These are phyloP conservation scores for Blastobotrys serpentis DNA, from an alignment of 1,139 yeast genomes.

Conservation along the genomic window DNA sequence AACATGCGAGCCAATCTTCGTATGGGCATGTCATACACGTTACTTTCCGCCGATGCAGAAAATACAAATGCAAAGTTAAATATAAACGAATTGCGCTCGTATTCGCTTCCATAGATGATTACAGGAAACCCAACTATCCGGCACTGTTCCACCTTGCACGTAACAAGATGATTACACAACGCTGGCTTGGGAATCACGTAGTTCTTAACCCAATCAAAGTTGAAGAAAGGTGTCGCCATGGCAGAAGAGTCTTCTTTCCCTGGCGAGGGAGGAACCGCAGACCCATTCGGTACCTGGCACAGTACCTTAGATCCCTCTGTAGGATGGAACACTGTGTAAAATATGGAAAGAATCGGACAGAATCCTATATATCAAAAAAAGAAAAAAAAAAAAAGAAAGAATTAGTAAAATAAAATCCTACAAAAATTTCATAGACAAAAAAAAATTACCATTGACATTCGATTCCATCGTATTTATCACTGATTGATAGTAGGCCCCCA, in stretches of 20 bases:
- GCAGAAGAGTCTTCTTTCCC: conserved; percentile 39
- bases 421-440: not conserved
- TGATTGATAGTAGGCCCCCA: too few species aligned
- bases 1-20: conserved; percentile 86
- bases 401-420: too few species aligned
- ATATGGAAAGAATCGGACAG: conserved; percentile 80
- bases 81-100: conserved; percentile 86
- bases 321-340: conserved; percentile 91
- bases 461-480: too few species aligned
- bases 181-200: conserved; percentile 93
- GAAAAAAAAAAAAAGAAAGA: too few species aligned
- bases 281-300: conserved; percentile 81
- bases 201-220: conserved; percentile 83
- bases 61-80: conserved; percentile 93
- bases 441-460: conserved; percentile 5
- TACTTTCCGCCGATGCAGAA: conserved; percentile 74
- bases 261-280: conserved; percentile 42
- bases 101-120: conserved; percentile 66
- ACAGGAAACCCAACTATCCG: conserved; percentile 91
- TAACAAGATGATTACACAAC: conserved; percentile 75
- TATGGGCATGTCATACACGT: conserved; percentile 84
- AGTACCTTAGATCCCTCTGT: conserved; percentile 94
- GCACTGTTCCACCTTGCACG: conserved; percentile 68
- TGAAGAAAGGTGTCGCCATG: conserved; percentile 49
- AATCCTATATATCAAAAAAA: too few species aligned